These are phyloP conservation scores for Neofusicoccum laricinum DNA, from an alignment of 2,329 filamentous ascomycete genomes.

Conservation along the genomic window DNA sequence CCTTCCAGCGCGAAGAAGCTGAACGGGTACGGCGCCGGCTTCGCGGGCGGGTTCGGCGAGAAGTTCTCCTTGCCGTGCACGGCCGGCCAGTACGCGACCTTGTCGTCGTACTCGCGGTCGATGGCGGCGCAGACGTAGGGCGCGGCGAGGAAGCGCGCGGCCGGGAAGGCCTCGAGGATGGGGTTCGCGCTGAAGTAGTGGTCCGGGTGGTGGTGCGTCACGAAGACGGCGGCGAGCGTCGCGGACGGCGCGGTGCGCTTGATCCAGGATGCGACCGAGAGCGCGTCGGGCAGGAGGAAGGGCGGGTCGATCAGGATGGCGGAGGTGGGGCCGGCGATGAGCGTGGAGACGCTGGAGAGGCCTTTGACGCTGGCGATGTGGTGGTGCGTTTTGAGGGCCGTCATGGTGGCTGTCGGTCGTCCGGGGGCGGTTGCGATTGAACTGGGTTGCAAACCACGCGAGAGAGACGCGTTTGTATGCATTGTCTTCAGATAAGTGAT, in stretches of 20 bases:
- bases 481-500: no score
- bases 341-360: conserved; percentile 27
- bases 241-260: conserved; percentile 23
- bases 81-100: conserved; percentile 30
- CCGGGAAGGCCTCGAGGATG: conserved; percentile 28
- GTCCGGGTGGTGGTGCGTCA: conserved; percentile 36
- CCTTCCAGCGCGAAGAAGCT: conserved; percentile 30
- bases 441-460: no score
- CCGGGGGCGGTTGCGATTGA: no score
- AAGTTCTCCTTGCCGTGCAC: conserved; percentile 30
- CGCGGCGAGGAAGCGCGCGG: conserved; percentile 25
- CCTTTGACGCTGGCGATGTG: conserved; percentile 23
- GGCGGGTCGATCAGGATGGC: conserved; percentile 31
- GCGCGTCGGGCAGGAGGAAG: conserved; percentile 31
- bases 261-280: conserved; percentile 28
- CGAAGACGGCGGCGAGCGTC: conserved; percentile 29
- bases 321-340: conserved; percentile 23
- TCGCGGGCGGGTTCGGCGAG: conserved; percentile 20
- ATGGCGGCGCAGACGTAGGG: conserved; percentile 28
- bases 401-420: background rate
- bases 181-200: conserved; percentile 28
- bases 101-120: conserved; percentile 34
- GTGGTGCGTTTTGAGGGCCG: background rate
- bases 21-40: conserved; percentile 27
- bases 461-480: no score